Evolutionary conservation across 257 asterid genomes (phyloP), one percentile per base, ranked within the genome.

Genomic region (Solanum pimpinellifolium): DNA sequence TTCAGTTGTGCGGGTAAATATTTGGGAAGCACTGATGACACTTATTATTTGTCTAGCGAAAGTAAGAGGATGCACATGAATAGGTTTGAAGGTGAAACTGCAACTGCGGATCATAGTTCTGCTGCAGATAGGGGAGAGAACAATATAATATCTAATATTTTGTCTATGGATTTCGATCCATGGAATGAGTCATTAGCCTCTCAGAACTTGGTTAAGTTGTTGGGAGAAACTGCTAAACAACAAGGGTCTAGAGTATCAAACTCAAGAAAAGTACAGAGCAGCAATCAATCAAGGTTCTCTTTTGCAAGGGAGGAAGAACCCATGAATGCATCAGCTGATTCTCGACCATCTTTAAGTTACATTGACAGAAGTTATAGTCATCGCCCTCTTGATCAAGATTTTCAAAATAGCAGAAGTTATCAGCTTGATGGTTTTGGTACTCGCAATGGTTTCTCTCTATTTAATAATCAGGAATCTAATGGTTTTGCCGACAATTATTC

Each of bases 301-400:
- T 97, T 96, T 92, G 99, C 99, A 39, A 92, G 99, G 92, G 99
- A 94, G 88, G 97, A 89, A 88, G 96, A 93, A 33, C 86, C 89
- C 73, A 84, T 78, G 82, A 80, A 86, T 70, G 93, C 88, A 42
- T 89, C 85, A 25, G 88, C 92, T 75, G 90, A 89, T 83, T 89
- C 87, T 87, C 94, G 92, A 83, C 92, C 92, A 81, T 86, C 94
- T 39, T 68, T 78, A 52, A 86, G 89, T 88, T 88, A 89, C 82
- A 87, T 78, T 81, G 96, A 91, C 39, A 93, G 93, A 78, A 90
- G 90, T 86, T 88, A 90, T 86, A 91, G 88, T 89, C 92, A 92
- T 88, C 92, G 27, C 33, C 90, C 90, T 85, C 88, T 86, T 70
- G 92, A 91, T 88, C 92, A 89, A 83, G 94, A 92, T 86, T 88